These are phyloP conservation scores for Entomortierella beljakovae DNA, from an alignment of 192 early-diverging fungal genomes.

Conservation along the genomic window DNA sequence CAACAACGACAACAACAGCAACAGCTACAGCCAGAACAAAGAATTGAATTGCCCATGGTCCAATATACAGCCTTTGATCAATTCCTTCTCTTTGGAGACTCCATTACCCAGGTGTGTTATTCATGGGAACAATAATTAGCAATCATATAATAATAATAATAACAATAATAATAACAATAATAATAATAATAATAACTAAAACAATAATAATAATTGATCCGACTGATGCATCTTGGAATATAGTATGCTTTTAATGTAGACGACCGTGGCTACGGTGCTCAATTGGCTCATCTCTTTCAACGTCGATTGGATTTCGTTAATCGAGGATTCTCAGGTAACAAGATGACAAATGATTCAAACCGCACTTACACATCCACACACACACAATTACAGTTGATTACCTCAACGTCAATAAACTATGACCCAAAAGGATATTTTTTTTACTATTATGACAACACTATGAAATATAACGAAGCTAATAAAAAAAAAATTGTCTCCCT, in stretches of 20 bases:
- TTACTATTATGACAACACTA: too few species aligned
- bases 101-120: conserved; percentile 58
- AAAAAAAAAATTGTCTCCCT: not conserved
- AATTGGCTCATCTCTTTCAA: conserved; percentile 66
- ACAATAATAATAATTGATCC: conserved; percentile 23
- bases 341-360: not conserved
- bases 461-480: too few species aligned
- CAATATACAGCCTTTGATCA: conserved; percentile 19
- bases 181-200: not conserved
- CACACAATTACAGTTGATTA: too few species aligned
- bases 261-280: conserved; percentile 63
- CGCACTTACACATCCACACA: not conserved
- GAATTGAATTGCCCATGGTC: conserved; percentile 5
- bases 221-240: conserved; percentile 17
- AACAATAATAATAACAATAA: too few species aligned
- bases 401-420: too few species aligned
- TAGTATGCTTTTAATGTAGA: conserved; percentile 23
- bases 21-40: conserved; percentile 1
- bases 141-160: too few species aligned
- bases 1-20: conserved; percentile 6
- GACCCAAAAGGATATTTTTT: too few species aligned
- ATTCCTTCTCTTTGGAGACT: conserved; percentile 55
- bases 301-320: conserved; percentile 82
- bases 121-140: too few species aligned
- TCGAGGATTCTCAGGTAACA: conserved; percentile 80